phyloP scores from a whole-genome alignment of 257 asterid species.

The Datura wrightii region DNA sequence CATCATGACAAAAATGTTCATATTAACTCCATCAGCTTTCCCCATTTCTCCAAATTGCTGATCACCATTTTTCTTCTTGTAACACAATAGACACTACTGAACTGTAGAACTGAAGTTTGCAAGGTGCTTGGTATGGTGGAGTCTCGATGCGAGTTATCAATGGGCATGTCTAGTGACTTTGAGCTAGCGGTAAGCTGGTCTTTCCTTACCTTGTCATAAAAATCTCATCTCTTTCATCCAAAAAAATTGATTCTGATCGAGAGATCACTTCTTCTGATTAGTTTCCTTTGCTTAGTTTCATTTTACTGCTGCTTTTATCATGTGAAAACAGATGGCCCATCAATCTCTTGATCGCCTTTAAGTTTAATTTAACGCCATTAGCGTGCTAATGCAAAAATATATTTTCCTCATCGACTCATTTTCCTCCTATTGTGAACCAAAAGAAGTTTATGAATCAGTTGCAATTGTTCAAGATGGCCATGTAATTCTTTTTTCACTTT shows the following conservation, averaged over 20 bases:
- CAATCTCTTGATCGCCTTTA: not conserved
- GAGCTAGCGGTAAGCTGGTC: constrained; percentile 71
- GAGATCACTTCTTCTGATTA: not conserved
- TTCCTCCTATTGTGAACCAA: not conserved
- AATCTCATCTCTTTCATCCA: not conserved
- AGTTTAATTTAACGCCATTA: not conserved
- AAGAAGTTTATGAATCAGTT: not conserved
- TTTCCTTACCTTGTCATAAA: not conserved
- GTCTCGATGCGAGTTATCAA: constrained; percentile 75
- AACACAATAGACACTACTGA: constrained; percentile 55
- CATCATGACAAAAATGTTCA: not conserved
- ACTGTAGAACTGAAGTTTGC: constrained; percentile 81
- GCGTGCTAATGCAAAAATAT: not conserved
- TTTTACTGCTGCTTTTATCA: not conserved
- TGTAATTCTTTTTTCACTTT: not conserved
- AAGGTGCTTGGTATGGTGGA: constrained; percentile 68
- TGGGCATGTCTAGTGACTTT: constrained; percentile 97
- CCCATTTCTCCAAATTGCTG: not conserved
- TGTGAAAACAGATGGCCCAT: not conserved
- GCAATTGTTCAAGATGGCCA: not conserved
- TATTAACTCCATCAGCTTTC: not conserved
- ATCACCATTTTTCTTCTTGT: constrained; percentile 23
- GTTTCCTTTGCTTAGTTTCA: not conserved
- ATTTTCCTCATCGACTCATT: not conserved
- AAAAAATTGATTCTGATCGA: not conserved